A percentile compares a stretch with the other conserved stretches of the same genome.
Conservation (phyloP, 2,329 filamentous ascomycete genomes). For the Verticillium isaacii region DNA sequence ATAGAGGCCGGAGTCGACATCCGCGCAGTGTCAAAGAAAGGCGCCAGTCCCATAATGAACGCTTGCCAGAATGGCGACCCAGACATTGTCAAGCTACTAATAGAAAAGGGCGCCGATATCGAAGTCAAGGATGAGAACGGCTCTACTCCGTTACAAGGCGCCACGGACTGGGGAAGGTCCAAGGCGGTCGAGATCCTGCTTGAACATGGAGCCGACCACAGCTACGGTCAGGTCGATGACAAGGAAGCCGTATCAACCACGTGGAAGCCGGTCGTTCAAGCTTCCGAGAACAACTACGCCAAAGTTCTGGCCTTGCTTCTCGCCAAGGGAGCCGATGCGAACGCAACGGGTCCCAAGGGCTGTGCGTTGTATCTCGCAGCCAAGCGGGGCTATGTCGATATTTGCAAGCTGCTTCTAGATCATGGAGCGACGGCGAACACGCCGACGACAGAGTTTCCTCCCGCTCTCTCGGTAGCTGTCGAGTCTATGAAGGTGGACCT, state of each 20-base stretch:
- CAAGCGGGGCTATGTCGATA: neutral
- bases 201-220: neutral
- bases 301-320: neutral
- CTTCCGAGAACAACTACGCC: neutral
- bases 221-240: neutral
- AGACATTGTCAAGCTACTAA: neutral
- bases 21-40: neutral
- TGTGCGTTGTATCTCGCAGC: neutral
- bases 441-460: neutral
- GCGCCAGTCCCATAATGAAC: neutral
- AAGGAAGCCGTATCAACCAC: neutral
- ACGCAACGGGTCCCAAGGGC: neutral
- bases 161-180: neutral
- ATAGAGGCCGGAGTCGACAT: neutral
- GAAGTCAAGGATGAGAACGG: neutral
- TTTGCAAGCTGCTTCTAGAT: slow-evolving; percentile 2
- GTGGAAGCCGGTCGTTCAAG: neutral
- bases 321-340: neutral
- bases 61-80: neutral
- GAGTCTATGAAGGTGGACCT: slow-evolving; percentile 1
- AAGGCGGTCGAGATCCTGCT: neutral
- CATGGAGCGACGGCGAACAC: neutral
- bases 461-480: neutral
- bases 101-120: neutral
- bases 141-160: neutral